A percentile compares a stretch with the other conserved stretches of the same genome.
These are phyloP conservation scores for Camellia japonica DNA, from an alignment of 148 eudicot species.

Conservation along the genomic window DNA sequence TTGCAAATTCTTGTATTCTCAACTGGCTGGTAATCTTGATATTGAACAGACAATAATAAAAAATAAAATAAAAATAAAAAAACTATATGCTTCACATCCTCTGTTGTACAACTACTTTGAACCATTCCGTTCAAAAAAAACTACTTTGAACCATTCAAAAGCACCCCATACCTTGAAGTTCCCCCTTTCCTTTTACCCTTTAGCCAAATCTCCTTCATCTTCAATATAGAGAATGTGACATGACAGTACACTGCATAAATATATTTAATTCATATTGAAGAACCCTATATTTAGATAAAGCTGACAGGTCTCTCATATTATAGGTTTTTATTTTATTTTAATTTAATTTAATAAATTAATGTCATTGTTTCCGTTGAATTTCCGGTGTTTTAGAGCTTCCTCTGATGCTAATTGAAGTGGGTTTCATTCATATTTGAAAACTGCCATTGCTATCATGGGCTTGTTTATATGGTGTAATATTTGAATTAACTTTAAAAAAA, in stretches of 20 bases:
- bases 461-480: neutral
- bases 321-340: neutral
- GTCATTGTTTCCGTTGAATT: conserved; percentile 1
- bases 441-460: neutral
- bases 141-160: neutral
- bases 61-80: neutral
- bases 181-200: neutral
- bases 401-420: neutral
- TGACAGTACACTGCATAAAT: too few species aligned
- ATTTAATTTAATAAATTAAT: neutral
- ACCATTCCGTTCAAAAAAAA: neutral
- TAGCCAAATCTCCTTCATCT: neutral
- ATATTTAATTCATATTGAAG: neutral
- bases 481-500: neutral
- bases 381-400: neutral
- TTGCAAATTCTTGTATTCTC: neutral
- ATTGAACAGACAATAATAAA: neutral
- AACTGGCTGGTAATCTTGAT: neutral
- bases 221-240: too few species aligned
- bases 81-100: neutral
- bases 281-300: neutral
- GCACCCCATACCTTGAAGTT: neutral
- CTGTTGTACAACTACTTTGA: neutral
- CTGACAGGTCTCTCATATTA: neutral
- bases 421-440: conserved; percentile 4